Evolutionary conservation across 495 filamentous ascomycete species (phyloP), one percentile per base, ranked within the genome.

Genomic region (Cercophora samala): DNA sequence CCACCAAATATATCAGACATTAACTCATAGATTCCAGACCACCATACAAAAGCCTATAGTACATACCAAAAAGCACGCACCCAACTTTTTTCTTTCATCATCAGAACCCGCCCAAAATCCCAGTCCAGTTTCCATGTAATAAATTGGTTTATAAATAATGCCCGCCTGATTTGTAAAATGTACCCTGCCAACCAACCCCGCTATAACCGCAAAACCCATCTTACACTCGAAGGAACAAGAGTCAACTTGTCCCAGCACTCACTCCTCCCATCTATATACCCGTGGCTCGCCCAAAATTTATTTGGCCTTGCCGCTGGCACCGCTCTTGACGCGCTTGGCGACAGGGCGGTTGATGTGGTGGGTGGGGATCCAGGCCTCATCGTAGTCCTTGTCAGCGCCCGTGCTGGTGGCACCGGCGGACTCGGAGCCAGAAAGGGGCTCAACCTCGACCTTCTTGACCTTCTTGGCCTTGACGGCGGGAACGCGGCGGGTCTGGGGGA

Each of bases 301-400:
- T 77, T 86, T 77, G 73, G 80, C 77, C 85, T 88, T 89, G 69
- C 79, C 79, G 68, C 85, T 85, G 62, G 85, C 78, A 70, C 86
- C 82, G 74, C 89, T 90, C 84, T 92, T 91, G 69, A 94, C 88
- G 73, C 91, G 88, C 72, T 87, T 88, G 56, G 92, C 89, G 68
- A 89, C 84, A 52, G 93, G 93, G 72, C 90, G 88, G 82, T 95
- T 93, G 77, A 97, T 87, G 80, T 97, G 94, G 75, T 90, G 87
- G 65, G 87, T 88, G 19, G 95, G 95, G 74, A 99, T 97, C 95
- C 95, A 99, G 79, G 90, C 91, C 81, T 93, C 91, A 73, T 99
- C 95, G 78, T 95, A 97, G 63, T 86, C 84, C 80, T 93, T 92
- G 69, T 76, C 77, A 66, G 71, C 74, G 54, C 78, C 79, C 23